These are phyloP conservation scores for Candida alai DNA, from an alignment of 805 yeast species.

Conservation along the genomic window DNA sequence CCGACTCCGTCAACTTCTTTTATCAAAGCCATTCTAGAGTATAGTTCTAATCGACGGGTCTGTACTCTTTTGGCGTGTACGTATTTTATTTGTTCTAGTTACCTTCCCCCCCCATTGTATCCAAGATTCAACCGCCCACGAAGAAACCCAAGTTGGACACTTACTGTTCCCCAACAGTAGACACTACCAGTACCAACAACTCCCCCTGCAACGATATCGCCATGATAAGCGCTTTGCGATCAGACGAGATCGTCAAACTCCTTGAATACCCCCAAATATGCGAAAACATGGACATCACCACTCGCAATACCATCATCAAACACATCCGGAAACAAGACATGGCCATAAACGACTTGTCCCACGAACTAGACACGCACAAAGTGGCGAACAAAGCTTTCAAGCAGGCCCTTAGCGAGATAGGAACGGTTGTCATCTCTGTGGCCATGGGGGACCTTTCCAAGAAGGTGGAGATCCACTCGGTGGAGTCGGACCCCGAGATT, in stretches of 20 bases:
- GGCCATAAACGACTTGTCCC: slow-evolving; percentile 20
- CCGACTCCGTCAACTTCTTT: too few relatives aligned
- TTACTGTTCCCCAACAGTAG: background rate
- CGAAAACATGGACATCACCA: slow-evolving; percentile 21
- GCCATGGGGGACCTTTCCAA: slow-evolving; percentile 86
- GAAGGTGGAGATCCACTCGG: slow-evolving; percentile 69
- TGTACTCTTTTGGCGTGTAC: background rate
- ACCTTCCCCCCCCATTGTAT: slow-evolving; percentile 1
- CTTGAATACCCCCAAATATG: slow-evolving; percentile 38
- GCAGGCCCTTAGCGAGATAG: slow-evolving; percentile 72
- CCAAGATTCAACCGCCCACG: slow-evolving; percentile 8
- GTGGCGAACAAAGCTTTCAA: slow-evolving; percentile 70
- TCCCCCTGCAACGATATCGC: background rate
- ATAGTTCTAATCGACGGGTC: too few relatives aligned
- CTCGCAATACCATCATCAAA: slow-evolving; percentile 28
- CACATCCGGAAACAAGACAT: slow-evolving; percentile 30
- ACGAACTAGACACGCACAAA: slow-evolving; percentile 33
- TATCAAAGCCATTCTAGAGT: too few relatives aligned
- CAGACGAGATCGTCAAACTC: slow-evolving; percentile 26
- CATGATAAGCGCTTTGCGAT: slow-evolving; percentile 15
- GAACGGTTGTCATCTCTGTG: slow-evolving; percentile 82
- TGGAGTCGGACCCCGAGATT: slow-evolving; percentile 75
- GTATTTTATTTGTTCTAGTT: background rate
- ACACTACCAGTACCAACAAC: background rate
- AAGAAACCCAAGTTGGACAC: slow-evolving; percentile 7